Evolutionary conservation across 2,329 filamentous ascomycete species (phyloP).

Genomic region (Cladobotryum protrusum): DNA sequence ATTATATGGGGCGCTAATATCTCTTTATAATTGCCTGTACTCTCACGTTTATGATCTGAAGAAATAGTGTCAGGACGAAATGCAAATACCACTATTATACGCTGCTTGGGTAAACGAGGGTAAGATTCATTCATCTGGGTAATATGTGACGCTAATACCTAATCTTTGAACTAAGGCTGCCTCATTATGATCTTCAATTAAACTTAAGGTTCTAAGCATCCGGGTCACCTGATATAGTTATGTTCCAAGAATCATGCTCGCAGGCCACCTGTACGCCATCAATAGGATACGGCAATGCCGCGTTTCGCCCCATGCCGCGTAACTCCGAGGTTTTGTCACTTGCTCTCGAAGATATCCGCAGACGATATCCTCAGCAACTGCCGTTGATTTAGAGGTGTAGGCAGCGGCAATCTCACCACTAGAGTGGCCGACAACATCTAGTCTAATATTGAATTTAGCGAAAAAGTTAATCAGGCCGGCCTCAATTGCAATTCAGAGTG

Average conservation of each 20-base stretch:
- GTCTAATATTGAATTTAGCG: slow-evolving; percentile 22
- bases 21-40: slow-evolving; percentile 2
- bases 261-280: slow-evolving; percentile 26
- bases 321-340: slow-evolving; percentile 23
- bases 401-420: slow-evolving; percentile 40
- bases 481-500: slow-evolving; percentile 38
- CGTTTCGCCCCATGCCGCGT: slow-evolving; percentile 20
- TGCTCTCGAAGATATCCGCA: slow-evolving; percentile 22
- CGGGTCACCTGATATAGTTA: slow-evolving; percentile 30
- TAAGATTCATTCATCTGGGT: slow-evolving; percentile 22
- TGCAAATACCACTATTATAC: too few relatives aligned
- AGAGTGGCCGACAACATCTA: slow-evolving; percentile 36
- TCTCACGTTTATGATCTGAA: slow-evolving; percentile 4
- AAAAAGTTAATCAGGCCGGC: slow-evolving; percentile 37
- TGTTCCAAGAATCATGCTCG: slow-evolving; percentile 29
- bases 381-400: slow-evolving; percentile 33
- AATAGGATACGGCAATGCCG: slow-evolving; percentile 22
- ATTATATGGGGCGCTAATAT: slow-evolving; percentile 3
- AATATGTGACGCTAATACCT: slow-evolving; percentile 36
- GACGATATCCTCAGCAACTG: slow-evolving; percentile 28
- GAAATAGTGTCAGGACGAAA: too few relatives aligned
- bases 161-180: slow-evolving; percentile 26
- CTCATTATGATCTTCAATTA: slow-evolving; percentile 22
- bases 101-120: too few relatives aligned
- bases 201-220: slow-evolving; percentile 18